Evolutionary conservation across 805 yeast genomes (phyloP).

Genomic region (Diddensiella caesifluorescens): DNA sequence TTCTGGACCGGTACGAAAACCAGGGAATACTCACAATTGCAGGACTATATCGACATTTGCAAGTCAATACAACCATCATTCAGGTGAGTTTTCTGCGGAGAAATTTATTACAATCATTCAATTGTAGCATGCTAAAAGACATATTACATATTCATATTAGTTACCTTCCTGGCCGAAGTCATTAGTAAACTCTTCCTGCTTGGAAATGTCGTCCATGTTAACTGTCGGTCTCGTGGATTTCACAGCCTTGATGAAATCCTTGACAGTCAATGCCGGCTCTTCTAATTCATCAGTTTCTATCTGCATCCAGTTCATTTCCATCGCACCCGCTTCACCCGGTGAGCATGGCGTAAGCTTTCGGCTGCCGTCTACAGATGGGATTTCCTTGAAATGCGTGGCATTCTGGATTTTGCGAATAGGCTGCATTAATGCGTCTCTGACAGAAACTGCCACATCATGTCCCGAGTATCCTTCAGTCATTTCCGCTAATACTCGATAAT

Average conservation of each 20-base stretch:
- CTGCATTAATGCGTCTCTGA: constrained; percentile 95
- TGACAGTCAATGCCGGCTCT: constrained; percentile 85
- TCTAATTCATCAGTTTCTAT: constrained; percentile 80
- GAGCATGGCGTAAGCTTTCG: constrained; percentile 81
- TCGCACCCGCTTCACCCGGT: constrained; percentile 87
- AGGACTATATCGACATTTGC: constrained; percentile 50
- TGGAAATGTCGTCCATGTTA: constrained; percentile 71
- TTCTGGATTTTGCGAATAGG: constrained; percentile 93
- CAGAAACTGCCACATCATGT: constrained; percentile 94
- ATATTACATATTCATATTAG: too few species aligned
- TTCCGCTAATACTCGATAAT: constrained; percentile 72
- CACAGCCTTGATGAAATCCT: constrained; percentile 90
- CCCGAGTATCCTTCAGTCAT: constrained; percentile 98
- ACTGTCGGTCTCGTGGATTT: constrained; percentile 93
- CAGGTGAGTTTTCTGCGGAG: constrained; percentile 1
- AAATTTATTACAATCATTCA: too few species aligned
- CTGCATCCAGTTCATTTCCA: constrained; percentile 91
- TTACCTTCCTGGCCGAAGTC: constrained; percentile 99
- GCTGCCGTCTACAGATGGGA: constrained; percentile 29
- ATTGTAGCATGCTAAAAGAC: too few species aligned
- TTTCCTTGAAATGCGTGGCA: constrained; percentile 83
- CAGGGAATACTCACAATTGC: constrained; percentile 34
- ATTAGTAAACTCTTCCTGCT: constrained; percentile 80
- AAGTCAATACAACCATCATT: constrained; percentile 53
- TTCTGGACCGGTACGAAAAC: constrained; percentile 40